These are phyloP conservation scores for Barnettozyma siamensis DNA, from an alignment of 805 yeast genomes.

Conservation along the genomic window DNA sequence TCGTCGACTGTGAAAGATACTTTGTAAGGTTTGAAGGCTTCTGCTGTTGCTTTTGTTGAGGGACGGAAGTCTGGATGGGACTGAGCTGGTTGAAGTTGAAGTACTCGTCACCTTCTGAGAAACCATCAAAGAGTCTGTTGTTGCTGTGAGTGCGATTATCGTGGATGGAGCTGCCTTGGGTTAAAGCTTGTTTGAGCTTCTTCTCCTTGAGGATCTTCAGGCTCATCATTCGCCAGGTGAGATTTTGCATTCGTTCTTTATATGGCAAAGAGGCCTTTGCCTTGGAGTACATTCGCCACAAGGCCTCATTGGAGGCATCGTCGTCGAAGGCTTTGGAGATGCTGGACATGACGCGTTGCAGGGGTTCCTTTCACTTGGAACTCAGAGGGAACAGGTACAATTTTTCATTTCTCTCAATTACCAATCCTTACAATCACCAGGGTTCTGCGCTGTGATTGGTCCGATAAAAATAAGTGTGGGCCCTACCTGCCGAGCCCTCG, in stretches of 20 bases:
- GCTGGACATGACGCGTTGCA: slow-evolving; percentile 8
- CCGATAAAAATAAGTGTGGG: neutral
- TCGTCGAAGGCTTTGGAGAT: slow-evolving; percentile 27
- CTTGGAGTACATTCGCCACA: slow-evolving; percentile 79
- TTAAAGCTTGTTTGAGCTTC: neutral
- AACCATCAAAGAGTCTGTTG: slow-evolving; percentile 1
- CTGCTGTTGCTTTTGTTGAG: slow-evolving; percentile 5
- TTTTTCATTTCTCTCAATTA: too few species aligned
- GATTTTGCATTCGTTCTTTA: slow-evolving; percentile 70
- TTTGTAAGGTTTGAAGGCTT: slow-evolving; percentile 22
- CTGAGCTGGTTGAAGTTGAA: slow-evolving; percentile 13
- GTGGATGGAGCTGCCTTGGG: neutral
- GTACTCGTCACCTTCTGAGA: slow-evolving; percentile 21
- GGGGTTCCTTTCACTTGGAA: too few species aligned
- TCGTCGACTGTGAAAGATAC: slow-evolving; percentile 13
- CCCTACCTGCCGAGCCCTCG: neutral
- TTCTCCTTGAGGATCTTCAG: slow-evolving; percentile 28
- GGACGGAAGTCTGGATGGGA: neutral
- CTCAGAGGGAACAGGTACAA: neutral
- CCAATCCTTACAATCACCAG: neutral
- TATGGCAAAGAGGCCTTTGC: slow-evolving; percentile 75
- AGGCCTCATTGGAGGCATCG: slow-evolving; percentile 40
- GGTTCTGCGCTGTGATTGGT: neutral
- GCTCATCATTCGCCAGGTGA: slow-evolving; percentile 85
- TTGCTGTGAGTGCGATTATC: neutral